Base-by-base conservation (phyloP, 225 moss, liverwort and hornwort species). In the Rhytidiadelphus loreus region DNA sequence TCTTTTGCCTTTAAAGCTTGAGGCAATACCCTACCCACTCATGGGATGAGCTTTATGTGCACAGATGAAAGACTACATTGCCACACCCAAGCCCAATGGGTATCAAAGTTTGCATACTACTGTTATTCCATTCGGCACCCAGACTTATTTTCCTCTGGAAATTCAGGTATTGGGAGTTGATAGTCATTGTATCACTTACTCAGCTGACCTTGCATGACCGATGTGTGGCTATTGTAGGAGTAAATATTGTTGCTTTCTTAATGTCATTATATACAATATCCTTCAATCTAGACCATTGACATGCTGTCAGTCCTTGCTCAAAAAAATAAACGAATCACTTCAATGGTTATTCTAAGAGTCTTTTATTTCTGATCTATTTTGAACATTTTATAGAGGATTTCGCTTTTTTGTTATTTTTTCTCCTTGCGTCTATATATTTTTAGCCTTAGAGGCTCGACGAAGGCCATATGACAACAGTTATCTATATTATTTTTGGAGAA, bases 51-150 rank as follows among this genome's bases (percentile, higher is more conserved):
- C 35, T 77, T 48, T 65, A 30, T 52, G 56, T 65, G 71, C 72
- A 58, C 94, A 98, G 96, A 96, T 99, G 94, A 99, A 99, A 90
- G 98, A 99, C 84, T 99, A 99, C 87, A 99, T 99, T 84, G 98
- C 98, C 33, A 99, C 98, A 61, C 97, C 98, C 44, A 99, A 99
- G 88, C 98, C 98, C 26, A 99, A 99, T 95, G 98, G 98, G n/a
- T 99, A 99, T 87, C 98, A 99, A 88, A 97, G 98, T 86, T 94
- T 99, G 62, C 98, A 99, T 58, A 99, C 98, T 55, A 99, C 97
- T 46, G 96, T 99, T 37, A 99, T 99, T 88, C 98, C 98, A 75
- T 99, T 99, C 87, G 98, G 97, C 71, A 96, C 98, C 39, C 96
- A 95, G 82, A 95, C 97, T 80, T 99, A 94, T 89, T 97, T 97